Percentiles rank a stretch among this genome's conserved stretches.
Evolutionary conservation across 2,329 filamentous ascomycete species (phyloP).

Genomic region (Lachnellula suecica): DNA sequence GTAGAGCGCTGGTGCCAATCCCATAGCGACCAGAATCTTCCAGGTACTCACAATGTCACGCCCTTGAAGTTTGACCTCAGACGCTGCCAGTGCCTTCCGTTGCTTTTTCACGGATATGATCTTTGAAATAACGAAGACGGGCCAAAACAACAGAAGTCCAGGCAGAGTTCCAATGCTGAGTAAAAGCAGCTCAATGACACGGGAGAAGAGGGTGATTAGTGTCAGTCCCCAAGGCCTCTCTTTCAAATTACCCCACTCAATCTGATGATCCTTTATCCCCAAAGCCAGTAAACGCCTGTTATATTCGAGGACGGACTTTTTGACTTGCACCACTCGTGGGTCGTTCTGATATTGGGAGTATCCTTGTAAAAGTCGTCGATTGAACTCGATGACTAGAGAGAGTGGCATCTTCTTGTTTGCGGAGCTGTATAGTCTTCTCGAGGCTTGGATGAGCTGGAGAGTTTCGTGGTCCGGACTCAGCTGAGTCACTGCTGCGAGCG

Average conservation of each 20-base stretch:
- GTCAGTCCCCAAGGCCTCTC: constrained; percentile 43
- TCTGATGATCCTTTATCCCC: constrained; percentile 84
- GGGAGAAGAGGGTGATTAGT: constrained; percentile 72
- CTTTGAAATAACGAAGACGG: constrained; percentile 82
- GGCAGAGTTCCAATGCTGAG: constrained; percentile 80
- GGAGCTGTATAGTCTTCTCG: constrained; percentile 70
- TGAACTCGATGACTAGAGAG: constrained; percentile 88
- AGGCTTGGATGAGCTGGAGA: constrained; percentile 80
- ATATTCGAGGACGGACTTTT: constrained; percentile 56
- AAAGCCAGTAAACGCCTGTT: constrained; percentile 81
- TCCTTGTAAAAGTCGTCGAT: constrained; percentile 83
- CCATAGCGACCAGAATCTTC: constrained; percentile 85
- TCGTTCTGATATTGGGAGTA: constrained; percentile 76
- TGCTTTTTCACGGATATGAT: constrained; percentile 79
- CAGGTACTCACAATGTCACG: constrained; percentile 90
- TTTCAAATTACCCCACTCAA: background rate
- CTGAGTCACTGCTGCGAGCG: constrained; percentile 83
- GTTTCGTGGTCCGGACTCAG: constrained; percentile 96
- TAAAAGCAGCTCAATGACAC: constrained; percentile 72
- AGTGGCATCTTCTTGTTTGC: constrained; percentile 69
- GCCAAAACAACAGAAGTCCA: constrained; percentile 81
- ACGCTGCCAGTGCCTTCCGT: constrained; percentile 78
- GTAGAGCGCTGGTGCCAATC: constrained; percentile 77
- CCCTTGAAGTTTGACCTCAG: constrained; percentile 83
- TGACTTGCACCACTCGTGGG: constrained; percentile 71